Evolutionary conservation across 176 grass and related monocot genomes (phyloP).

Genomic region (Carex cristatella): DNA sequence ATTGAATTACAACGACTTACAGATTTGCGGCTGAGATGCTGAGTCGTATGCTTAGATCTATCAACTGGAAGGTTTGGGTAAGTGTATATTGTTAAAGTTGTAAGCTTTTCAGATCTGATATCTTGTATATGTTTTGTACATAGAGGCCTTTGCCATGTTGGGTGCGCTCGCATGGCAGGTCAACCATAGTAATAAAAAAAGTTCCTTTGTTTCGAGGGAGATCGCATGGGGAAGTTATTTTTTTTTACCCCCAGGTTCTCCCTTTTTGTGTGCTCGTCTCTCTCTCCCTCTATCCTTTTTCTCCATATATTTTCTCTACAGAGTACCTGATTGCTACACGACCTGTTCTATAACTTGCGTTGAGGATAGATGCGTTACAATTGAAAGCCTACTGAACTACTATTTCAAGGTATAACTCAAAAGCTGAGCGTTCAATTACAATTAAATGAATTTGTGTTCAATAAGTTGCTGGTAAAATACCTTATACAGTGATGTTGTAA

Average conservation of each 20-base stretch:
- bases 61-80: neutral
- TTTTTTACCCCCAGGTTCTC: slow-evolving; percentile 20
- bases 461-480: neutral
- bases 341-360: too few relatives aligned
- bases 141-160: slow-evolving; percentile 31
- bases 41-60: neutral
- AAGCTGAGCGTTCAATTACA: neutral
- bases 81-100: neutral
- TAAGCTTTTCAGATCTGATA: slow-evolving; percentile 20
- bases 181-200: slow-evolving; percentile 23
- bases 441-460: neutral
- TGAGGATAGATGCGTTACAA: too few relatives aligned
- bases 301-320: neutral
- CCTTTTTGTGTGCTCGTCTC: neutral
- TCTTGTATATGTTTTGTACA: slow-evolving; percentile 14
- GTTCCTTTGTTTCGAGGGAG: slow-evolving; percentile 14
- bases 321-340: neutral
- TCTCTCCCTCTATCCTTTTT: neutral
- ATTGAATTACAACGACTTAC: too few relatives aligned
- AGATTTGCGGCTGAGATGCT: too few relatives aligned
- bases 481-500: too few relatives aligned
- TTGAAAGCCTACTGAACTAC: neutral
- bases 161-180: slow-evolving; percentile 32
- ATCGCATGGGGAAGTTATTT: slow-evolving; percentile 14
- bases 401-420: neutral